Evolutionary conservation across 1,284 basidiomycete genomes (phyloP).

Genomic region (Mycosarcoma mackinlayi): DNA sequence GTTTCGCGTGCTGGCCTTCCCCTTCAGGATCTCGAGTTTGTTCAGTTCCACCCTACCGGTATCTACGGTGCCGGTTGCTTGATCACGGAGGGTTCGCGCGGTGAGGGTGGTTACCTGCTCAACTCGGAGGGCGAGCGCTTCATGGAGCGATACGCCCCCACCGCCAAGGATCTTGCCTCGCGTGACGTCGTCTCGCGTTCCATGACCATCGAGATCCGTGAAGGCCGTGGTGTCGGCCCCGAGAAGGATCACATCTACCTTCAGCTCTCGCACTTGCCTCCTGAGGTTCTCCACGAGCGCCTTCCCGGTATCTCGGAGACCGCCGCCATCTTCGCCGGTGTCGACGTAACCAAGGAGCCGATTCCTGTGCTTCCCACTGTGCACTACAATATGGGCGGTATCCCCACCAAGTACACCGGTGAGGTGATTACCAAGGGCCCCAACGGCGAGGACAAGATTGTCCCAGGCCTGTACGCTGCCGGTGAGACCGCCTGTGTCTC

Average conservation of each 20-base stretch:
- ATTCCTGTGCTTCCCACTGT: conserved; percentile 72
- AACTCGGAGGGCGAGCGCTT: conserved; percentile 99
- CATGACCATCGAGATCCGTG: conserved; percentile 99
- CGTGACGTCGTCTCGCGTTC: conserved; percentile 99
- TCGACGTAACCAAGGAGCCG: conserved; percentile 99
- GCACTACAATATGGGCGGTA: conserved; percentile 85
- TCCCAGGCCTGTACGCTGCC: conserved; percentile 97
- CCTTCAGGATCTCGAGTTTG: conserved; percentile 97
- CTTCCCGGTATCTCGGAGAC: conserved; percentile 99
- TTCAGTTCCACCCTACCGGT: conserved; percentile 99
- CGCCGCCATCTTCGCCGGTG: conserved; percentile 97
- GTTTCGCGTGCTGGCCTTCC: conserved; percentile 95
- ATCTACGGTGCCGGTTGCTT: conserved; percentile 99
- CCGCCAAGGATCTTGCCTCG: conserved; percentile 98
- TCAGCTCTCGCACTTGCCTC: conserved; percentile 95
- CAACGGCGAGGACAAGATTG: conserved; percentile 88
- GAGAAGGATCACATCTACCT: conserved; percentile 98
- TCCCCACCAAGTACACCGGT: conserved; percentile 98
- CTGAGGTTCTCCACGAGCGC: conserved; percentile 95
- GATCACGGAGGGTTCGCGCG: conserved; percentile 98
- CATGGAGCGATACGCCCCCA: conserved; percentile 99
- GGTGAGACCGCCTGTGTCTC: conserved; percentile 99
- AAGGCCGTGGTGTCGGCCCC: conserved; percentile 97
- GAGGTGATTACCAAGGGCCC: conserved; percentile 79
- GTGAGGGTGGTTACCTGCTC: conserved; percentile 98